Evolutionary conservation across 1,284 basidiomycete species (phyloP).

Genomic region (Melampsora abietis-canadensis): DNA sequence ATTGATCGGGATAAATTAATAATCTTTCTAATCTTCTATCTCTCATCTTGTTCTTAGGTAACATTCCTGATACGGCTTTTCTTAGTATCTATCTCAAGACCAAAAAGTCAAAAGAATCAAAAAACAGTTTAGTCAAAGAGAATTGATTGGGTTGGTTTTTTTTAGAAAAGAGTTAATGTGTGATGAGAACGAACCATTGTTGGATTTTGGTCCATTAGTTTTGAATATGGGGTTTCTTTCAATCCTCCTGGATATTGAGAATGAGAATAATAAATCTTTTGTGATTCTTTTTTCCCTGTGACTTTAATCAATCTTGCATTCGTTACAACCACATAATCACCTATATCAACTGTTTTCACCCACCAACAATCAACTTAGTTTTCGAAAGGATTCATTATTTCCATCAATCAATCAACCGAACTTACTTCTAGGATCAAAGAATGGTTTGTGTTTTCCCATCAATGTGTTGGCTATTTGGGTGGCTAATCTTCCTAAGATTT

Average conservation of each 20-base stretch:
- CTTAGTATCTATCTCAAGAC: constrained; percentile 69
- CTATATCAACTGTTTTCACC: constrained; percentile 63
- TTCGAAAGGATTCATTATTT: not conserved
- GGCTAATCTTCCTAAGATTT: constrained; percentile 86
- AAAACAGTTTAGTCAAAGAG: not conserved
- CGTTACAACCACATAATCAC: constrained; percentile 96
- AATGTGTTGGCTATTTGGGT: constrained; percentile 87
- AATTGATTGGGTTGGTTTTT: not conserved
- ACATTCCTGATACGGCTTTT: constrained; percentile 92
- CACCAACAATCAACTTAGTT: not conserved
- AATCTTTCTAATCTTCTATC: constrained; percentile 78
- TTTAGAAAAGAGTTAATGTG: no score
- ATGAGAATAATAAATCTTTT: constrained; percentile 83
- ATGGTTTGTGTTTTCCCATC: constrained; percentile 99
- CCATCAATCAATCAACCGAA: not conserved
- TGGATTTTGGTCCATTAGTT: constrained; percentile 77
- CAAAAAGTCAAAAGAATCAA: not conserved
- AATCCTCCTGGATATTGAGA: constrained; percentile 90
- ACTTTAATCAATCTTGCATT: constrained; percentile 80
- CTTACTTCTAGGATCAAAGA: constrained; percentile 80
- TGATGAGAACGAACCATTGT: constrained; percentile 70
- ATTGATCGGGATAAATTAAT: constrained; percentile 68
- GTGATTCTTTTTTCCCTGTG: constrained; percentile 82
- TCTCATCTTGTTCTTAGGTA: constrained; percentile 90
- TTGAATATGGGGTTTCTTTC: constrained; percentile 79